phyloP scores from a whole-genome alignment of 1,284 basidiomycete genomes.

The Papiliotrema nemorosa region DNA sequence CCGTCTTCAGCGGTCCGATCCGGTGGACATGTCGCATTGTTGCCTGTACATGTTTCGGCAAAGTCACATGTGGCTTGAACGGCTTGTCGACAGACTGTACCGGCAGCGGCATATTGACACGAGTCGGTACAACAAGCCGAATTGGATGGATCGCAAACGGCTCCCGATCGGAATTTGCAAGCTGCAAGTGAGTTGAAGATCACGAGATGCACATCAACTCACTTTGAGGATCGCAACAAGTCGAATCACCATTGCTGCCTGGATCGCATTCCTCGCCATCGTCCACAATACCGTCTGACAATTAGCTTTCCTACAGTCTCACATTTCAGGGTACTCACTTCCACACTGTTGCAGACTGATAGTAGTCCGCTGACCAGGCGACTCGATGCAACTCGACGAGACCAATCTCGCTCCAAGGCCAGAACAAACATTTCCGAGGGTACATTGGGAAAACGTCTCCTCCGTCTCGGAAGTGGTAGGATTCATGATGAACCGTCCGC shows the following conservation, averaged over 20 bases:
- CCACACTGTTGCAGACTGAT: conserved; percentile 48
- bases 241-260: conserved; percentile 59
- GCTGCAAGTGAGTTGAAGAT: conserved; percentile 33
- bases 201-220: conserved; percentile 5
- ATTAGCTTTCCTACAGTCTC: neutral
- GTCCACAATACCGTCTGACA: conserved; percentile 51
- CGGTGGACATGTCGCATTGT: conserved; percentile 65
- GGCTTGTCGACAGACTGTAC: conserved; percentile 65
- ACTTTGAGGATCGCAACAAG: conserved; percentile 70
- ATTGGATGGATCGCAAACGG: conserved; percentile 76
- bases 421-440: conserved; percentile 79
- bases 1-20: conserved; percentile 69
- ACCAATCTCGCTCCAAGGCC: conserved; percentile 21
- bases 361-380: conserved; percentile 50
- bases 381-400: conserved; percentile 62
- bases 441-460: conserved; percentile 71
- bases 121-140: conserved; percentile 69
- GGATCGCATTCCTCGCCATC: conserved; percentile 84
- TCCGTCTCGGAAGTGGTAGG: conserved; percentile 67
- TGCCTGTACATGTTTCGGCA: conserved; percentile 76
- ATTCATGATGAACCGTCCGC: conserved; percentile 71
- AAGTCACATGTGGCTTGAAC: conserved; percentile 68
- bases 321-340: conserved; percentile 28
- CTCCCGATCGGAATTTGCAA: conserved; percentile 69
- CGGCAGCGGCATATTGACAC: conserved; percentile 65